Evolutionary conservation across 257 asterid species (phyloP).

Genomic region (Leonotis leonurus): DNA sequence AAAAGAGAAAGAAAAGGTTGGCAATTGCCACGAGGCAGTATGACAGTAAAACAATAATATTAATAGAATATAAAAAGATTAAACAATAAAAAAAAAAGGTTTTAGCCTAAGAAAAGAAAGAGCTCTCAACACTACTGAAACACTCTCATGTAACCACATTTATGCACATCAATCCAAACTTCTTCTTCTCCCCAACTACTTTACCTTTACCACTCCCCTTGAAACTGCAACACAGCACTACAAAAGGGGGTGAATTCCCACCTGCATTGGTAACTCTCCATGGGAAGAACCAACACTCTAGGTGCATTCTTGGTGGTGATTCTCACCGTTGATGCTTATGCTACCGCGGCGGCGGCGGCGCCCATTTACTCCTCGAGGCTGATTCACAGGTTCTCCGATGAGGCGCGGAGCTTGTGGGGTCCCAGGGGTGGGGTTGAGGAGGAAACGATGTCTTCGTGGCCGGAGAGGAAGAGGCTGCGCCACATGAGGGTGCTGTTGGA

Average conservation of each 20-base stretch:
- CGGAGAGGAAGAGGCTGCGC: conserved; percentile 39
- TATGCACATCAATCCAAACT: conserved; percentile 35
- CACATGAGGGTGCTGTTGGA: conserved; percentile 45
- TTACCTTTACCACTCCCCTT: conserved; percentile 7
- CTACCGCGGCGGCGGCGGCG: conserved; percentile 1
- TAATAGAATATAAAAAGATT: not conserved
- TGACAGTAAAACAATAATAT: not conserved
- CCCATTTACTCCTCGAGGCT: conserved; percentile 46
- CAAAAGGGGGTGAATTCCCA: not conserved
- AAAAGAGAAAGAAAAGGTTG: not conserved
- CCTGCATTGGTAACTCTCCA: conserved; percentile 25
- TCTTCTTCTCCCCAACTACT: conserved; percentile 27
- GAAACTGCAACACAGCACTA: not conserved
- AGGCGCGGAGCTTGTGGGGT: conserved; percentile 38
- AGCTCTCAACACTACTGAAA: conserved; percentile 5
- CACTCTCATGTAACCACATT: conserved; percentile 17
- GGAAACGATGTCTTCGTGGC: conserved; percentile 32
- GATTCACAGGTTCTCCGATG: conserved; percentile 54
- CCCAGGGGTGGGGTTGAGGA: not conserved
- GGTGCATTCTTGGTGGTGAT: conserved; percentile 24
- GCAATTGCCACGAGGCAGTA: no score
- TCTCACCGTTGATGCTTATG: conserved; percentile 22
- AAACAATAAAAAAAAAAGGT: not conserved
- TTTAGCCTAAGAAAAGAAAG: not conserved
- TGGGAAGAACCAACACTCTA: conserved; percentile 16